phyloP scores from a whole-genome alignment of 805 yeast genomes.

The Spencermartinsiella europaea region DNA sequence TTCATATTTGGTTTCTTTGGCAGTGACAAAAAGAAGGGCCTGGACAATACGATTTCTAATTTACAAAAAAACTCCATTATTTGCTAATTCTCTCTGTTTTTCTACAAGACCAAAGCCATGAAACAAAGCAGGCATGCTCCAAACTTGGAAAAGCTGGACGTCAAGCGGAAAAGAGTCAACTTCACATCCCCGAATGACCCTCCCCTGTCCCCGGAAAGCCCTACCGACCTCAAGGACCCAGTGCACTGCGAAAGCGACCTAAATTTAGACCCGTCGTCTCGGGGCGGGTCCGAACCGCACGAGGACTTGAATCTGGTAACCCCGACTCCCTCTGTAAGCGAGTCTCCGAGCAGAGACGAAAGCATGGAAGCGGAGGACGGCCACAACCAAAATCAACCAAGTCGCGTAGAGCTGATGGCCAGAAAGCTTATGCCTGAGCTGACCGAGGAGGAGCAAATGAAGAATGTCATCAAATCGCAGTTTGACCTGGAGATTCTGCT shows the following conservation, averaged over 20 bases:
- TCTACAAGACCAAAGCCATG: too few relatives aligned
- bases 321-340: constrained; percentile 13
- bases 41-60: too few relatives aligned
- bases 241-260: background rate
- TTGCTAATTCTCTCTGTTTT: too few relatives aligned
- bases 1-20: too few relatives aligned
- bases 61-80: too few relatives aligned
- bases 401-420: background rate
- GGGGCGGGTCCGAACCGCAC: background rate
- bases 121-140: background rate
- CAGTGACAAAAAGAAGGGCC: too few relatives aligned
- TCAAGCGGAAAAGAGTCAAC: background rate
- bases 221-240: background rate
- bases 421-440: background rate
- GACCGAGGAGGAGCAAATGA: constrained; percentile 4
- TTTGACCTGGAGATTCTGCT: constrained; percentile 34
- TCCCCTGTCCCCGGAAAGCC: background rate
- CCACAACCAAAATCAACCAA: background rate
- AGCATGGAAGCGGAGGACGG: constrained; percentile 2
- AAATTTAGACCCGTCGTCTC: background rate
- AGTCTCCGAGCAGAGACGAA: constrained; percentile 1
- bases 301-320: constrained; percentile 9
- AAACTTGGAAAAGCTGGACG: background rate
- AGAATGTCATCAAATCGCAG: constrained; percentile 22
- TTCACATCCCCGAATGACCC: background rate